phyloP scores from a whole-genome alignment of 2,329 filamentous ascomycete genomes.

The Botrytis tulipae region DNA sequence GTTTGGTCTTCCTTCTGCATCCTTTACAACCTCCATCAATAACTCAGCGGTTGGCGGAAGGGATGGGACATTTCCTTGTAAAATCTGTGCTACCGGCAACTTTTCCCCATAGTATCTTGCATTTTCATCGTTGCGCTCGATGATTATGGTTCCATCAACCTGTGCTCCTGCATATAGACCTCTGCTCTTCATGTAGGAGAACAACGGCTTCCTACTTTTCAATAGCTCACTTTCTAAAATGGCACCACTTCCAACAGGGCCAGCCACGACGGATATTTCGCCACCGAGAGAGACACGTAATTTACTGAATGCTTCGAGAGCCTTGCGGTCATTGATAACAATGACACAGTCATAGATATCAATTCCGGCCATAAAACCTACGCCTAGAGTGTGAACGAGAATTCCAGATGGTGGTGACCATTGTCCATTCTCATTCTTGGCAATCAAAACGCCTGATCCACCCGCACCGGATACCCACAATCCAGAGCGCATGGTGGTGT shows the following conservation, averaged over 20 bases:
- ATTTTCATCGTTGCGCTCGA: conserved; percentile 81
- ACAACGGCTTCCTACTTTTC: conserved; percentile 66
- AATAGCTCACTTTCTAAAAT: conserved; percentile 32
- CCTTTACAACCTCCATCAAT: conserved; percentile 69
- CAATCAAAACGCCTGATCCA: conserved; percentile 81
- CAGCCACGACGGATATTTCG: conserved; percentile 73
- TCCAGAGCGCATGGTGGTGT: conserved; percentile 91
- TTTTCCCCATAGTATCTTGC: conserved; percentile 74
- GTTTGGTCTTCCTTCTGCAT: conserved; percentile 77
- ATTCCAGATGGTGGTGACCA: conserved; percentile 93
- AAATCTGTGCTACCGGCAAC: conserved; percentile 57
- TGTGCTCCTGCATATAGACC: conserved; percentile 84
- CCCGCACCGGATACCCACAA: conserved; percentile 88
- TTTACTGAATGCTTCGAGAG: conserved; percentile 79
- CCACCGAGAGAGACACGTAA: conserved; percentile 77
- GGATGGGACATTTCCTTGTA: conserved; percentile 38
- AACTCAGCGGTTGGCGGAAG: conserved; percentile 41
- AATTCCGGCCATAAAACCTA: conserved; percentile 87
- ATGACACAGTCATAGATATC: conserved; percentile 96
- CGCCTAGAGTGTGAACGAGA: conserved; percentile 80
- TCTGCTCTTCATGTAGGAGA: conserved; percentile 83
- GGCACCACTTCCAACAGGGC: conserved; percentile 74
- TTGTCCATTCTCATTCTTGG: conserved; percentile 73
- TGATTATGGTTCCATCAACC: conserved; percentile 79
- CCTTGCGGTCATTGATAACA: conserved; percentile 83